Percentiles rank a stretch among this genome's conserved stretches.
phyloP scores from a whole-genome alignment of 1,284 basidiomycete genomes.

The Fomes fomentarius region DNA sequence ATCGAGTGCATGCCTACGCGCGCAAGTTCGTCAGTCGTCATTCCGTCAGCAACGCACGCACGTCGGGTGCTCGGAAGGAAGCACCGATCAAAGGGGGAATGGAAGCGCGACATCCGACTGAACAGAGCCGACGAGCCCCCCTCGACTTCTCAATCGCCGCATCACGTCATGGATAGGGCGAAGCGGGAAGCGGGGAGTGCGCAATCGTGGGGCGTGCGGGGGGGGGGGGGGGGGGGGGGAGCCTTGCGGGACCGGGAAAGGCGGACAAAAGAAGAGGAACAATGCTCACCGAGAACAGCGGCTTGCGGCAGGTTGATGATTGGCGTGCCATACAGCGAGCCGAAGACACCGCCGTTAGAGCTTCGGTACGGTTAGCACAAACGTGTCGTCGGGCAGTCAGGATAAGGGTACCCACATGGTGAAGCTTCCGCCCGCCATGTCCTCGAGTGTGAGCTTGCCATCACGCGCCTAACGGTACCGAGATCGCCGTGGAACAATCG shows the following conservation, averaged over 20 bases:
- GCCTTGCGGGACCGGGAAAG: neutral
- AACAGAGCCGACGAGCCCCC: neutral
- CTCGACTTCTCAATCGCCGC: no score
- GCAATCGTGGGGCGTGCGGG: constrained; percentile 9
- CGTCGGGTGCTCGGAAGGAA: constrained; percentile 7
- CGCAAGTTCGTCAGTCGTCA: no score
- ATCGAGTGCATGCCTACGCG: constrained; percentile 98
- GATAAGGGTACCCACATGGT: constrained; percentile 78
- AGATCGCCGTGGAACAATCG: neutral
- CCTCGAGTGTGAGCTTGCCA: constrained; percentile 93
- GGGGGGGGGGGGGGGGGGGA: neutral
- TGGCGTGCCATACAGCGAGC: constrained; percentile 95
- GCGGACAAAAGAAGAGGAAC: neutral
- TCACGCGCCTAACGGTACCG: constrained; percentile 73
- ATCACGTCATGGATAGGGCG: no score
- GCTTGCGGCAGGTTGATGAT: constrained; percentile 97
- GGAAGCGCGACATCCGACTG: neutral
- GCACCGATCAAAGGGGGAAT: constrained; percentile 3
- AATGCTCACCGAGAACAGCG: constrained; percentile 79
- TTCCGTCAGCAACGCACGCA: no score
- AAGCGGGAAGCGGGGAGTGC: neutral
- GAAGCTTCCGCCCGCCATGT: constrained; percentile 97
- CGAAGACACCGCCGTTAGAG: constrained; percentile 99
- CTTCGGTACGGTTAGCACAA: constrained; percentile 40
- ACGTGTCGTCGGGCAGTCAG: neutral